phyloP scores from a whole-genome alignment of 2,329 filamentous ascomycete genomes.

The Pyricularia pennisetigena region DNA sequence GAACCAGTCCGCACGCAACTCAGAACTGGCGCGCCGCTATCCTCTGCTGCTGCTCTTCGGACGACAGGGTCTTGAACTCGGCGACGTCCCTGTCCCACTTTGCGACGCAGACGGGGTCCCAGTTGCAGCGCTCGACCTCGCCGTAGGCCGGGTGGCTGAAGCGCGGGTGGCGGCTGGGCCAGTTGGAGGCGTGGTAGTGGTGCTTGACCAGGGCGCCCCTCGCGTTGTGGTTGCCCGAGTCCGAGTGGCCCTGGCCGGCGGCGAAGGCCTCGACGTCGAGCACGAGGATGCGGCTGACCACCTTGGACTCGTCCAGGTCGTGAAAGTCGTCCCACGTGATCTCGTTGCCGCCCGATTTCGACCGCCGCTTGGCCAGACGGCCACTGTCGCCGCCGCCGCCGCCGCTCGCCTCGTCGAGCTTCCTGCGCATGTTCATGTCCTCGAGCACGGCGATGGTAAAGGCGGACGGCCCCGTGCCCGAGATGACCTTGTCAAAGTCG shows the following conservation, averaged over 20 bases:
- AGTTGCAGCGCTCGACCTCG: conserved; percentile 63
- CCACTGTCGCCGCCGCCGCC: no score
- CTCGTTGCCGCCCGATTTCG: conserved; percentile 8
- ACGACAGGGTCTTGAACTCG: conserved; percentile 45
- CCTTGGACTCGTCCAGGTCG: conserved; percentile 53
- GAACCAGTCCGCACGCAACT: no score
- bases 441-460: conserved; percentile 56
- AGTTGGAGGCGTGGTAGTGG: conserved; percentile 65
- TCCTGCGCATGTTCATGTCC: conserved; percentile 41
- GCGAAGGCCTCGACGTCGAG: conserved; percentile 64
- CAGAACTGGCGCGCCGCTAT: conserved; percentile 15
- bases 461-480: conserved; percentile 61
- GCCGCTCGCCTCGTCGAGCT: neutral
- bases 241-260: conserved; percentile 62
- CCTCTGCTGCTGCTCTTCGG: conserved; percentile 47
- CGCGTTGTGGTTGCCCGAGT: conserved; percentile 60
- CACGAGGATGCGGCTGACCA: conserved; percentile 55
- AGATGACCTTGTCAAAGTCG: conserved; percentile 64
- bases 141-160: conserved; percentile 60
- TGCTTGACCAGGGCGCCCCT: conserved; percentile 60
- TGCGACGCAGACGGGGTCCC: conserved; percentile 53
- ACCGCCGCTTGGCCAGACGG: neutral
- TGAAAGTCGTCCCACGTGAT: conserved; percentile 58
- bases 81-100: conserved; percentile 57
- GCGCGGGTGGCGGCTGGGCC: conserved; percentile 57